Percentiles rank a stretch among this genome's conserved stretches.
These are phyloP conservation scores for Decorospora gaudefroyi DNA, from an alignment of 2,329 filamentous ascomycete genomes.

Conservation along the genomic window DNA sequence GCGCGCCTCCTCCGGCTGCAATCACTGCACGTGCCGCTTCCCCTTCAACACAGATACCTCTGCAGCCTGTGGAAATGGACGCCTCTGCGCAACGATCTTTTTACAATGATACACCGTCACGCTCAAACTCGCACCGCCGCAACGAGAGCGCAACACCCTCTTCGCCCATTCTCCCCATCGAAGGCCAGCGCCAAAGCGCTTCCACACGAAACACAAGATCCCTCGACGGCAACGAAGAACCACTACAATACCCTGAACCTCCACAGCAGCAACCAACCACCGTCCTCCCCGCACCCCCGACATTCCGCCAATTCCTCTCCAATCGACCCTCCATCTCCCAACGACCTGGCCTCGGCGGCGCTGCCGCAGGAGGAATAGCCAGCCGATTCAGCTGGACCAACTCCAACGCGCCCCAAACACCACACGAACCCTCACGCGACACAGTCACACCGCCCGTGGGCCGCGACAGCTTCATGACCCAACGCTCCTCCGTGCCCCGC, in stretches of 20 bases:
- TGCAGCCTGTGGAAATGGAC: slow-evolving; percentile 36
- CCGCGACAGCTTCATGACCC: slow-evolving; percentile 46
- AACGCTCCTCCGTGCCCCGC: slow-evolving; percentile 44
- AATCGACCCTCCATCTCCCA: slow-evolving; percentile 44
- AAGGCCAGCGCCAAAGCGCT: slow-evolving; percentile 31
- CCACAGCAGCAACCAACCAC: slow-evolving; percentile 20
- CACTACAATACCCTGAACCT: slow-evolving; percentile 30
- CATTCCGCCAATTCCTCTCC: slow-evolving; percentile 47
- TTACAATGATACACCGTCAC: slow-evolving; percentile 30
- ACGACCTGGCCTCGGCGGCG: slow-evolving; percentile 30
- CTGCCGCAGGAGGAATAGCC: slow-evolving; percentile 30
- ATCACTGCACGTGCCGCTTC: slow-evolving; percentile 34
- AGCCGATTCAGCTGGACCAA: slow-evolving; percentile 50
- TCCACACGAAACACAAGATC: slow-evolving; percentile 43
- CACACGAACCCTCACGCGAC: slow-evolving; percentile 39
- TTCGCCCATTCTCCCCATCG: slow-evolving; percentile 38
- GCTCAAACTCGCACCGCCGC: slow-evolving; percentile 37
- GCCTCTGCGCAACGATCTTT: too few relatives aligned
- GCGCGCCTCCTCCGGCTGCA: slow-evolving; percentile 32
- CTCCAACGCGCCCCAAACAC: slow-evolving; percentile 47
- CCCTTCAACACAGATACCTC: slow-evolving; percentile 34
- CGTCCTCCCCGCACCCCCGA: slow-evolving; percentile 40
- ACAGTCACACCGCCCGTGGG: slow-evolving; percentile 29
- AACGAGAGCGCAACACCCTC: slow-evolving; percentile 40
- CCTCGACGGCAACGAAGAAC: slow-evolving; percentile 28